Conservation (phyloP, 208 protist species). For the Herpetomonas samuelpessoai region DNA sequence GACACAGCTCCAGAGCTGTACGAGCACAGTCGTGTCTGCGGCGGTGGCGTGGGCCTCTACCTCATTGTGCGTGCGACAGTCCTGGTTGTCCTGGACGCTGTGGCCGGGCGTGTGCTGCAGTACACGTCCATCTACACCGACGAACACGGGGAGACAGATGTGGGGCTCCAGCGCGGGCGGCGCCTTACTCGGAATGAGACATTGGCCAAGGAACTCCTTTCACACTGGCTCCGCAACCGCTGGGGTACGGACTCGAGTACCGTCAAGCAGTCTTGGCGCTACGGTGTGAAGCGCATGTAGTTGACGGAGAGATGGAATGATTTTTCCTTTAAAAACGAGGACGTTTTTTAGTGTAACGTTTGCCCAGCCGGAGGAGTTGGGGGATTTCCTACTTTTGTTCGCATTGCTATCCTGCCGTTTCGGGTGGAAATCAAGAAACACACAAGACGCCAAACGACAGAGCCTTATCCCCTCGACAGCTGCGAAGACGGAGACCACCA, state of each 20-base stretch:
- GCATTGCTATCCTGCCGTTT: too few relatives aligned
- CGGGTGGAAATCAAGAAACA: too few relatives aligned
- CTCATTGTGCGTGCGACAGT: conserved; percentile 25
- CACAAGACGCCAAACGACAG: too few relatives aligned
- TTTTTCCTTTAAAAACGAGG: too few relatives aligned
- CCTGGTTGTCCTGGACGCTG: conserved; percentile 47
- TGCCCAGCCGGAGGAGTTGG: too few relatives aligned
- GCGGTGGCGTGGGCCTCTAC: conserved; percentile 58
- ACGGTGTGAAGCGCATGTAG: conserved; percentile 10
- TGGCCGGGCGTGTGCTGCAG: conserved; percentile 22
- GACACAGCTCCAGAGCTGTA: conserved; percentile 36
- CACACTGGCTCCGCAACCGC: conserved; percentile 56
- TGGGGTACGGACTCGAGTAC: conserved; percentile 63
- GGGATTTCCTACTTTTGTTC: too few relatives aligned
- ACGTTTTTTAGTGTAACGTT: too few relatives aligned
- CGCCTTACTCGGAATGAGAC: conserved; percentile 28
- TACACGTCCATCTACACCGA: conserved; percentile 57
- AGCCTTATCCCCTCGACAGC: too few relatives aligned
- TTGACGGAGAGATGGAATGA: too few relatives aligned
- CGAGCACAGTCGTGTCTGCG: conserved; percentile 48
- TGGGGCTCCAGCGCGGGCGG: conserved; percentile 23
- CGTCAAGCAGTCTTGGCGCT: conserved; percentile 26
- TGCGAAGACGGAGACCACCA: too few relatives aligned
- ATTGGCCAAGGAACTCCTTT: conserved; percentile 28
- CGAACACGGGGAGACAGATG: conserved; percentile 53